phyloP scores from a whole-genome alignment of 2,329 filamentous ascomycete genomes.

The Neopestalotiopsis sp. region DNA sequence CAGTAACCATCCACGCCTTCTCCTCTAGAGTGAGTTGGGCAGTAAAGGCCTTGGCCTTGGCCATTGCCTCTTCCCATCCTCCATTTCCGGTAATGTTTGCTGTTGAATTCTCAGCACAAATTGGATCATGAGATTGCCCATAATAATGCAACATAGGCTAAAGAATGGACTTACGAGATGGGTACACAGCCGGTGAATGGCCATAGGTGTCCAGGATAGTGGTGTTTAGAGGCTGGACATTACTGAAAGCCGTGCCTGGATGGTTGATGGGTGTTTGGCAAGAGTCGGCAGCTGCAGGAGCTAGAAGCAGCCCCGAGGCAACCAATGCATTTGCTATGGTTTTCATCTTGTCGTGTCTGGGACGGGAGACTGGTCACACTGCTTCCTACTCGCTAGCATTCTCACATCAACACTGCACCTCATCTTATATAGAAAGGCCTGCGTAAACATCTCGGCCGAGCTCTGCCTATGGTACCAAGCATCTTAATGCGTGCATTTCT shows the following conservation, averaged over 20 bases:
- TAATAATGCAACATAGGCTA: no score
- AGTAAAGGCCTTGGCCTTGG: constrained; percentile 40
- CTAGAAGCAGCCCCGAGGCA: not conserved
- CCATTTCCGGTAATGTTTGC: constrained; percentile 42
- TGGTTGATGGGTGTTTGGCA: not conserved
- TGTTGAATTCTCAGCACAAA: constrained; percentile 27
- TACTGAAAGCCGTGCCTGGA: constrained; percentile 37
- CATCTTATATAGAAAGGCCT: not conserved
- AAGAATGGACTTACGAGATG: constrained; percentile 40
- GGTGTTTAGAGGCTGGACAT: constrained; percentile 47
- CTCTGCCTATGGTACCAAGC: not conserved
- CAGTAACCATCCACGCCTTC: constrained; percentile 27
- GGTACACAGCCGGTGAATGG: constrained; percentile 42
- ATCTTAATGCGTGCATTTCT: not conserved
- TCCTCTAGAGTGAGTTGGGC: constrained; percentile 26
- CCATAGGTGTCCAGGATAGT: constrained; percentile 46
- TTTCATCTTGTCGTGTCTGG: not conserved
- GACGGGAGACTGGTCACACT: not conserved
- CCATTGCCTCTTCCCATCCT: constrained; percentile 42
- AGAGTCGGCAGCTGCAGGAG: not conserved
- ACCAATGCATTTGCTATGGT: not conserved
- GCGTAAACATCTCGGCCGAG: not conserved
- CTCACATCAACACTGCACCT: not conserved
- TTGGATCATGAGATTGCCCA: no score
- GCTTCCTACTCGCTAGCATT: not conserved